Percentiles rank a stretch among this genome's conserved stretches.
Conservation (phyloP, 495 filamentous ascomycete species). For the Trichoderma virens region DNA sequence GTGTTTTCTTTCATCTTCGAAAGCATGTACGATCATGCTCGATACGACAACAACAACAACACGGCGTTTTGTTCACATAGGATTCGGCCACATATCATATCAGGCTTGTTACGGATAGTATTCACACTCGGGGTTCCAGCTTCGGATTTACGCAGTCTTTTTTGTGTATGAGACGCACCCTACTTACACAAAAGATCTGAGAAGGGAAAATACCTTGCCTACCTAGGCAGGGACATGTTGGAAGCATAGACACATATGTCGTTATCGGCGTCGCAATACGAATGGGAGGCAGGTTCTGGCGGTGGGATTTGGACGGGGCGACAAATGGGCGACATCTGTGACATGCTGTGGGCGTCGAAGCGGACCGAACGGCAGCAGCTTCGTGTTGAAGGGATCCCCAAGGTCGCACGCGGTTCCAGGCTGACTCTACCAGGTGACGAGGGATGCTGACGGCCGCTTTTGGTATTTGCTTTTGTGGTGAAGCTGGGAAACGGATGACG, state of each 20-base stretch:
- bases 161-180: not conserved
- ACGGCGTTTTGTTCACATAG: not conserved
- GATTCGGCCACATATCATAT: not conserved
- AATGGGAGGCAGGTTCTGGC: not conserved
- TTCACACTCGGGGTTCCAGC: not conserved
- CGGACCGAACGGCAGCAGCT: not conserved
- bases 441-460: not conserved
- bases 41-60: not conserved
- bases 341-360: not conserved
- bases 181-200: not conserved
- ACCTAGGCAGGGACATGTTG: not conserved
- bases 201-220: not conserved
- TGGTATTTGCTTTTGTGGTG: not conserved
- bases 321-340: too few relatives aligned
- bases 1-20: not conserved
- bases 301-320: not conserved
- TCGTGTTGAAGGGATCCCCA: too few relatives aligned
- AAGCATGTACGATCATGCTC: not conserved
- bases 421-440: too few relatives aligned
- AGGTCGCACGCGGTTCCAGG: too few relatives aligned
- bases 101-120: constrained; percentile 13
- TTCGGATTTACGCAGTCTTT: constrained; percentile 12
- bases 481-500: not conserved
- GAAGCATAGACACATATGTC: constrained; percentile 10
- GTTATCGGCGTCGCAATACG: not conserved